Evolutionary conservation across 495 filamentous ascomycete species (phyloP), one percentile per base, ranked within the genome.

Genomic region (Entonaema liquescens): DNA sequence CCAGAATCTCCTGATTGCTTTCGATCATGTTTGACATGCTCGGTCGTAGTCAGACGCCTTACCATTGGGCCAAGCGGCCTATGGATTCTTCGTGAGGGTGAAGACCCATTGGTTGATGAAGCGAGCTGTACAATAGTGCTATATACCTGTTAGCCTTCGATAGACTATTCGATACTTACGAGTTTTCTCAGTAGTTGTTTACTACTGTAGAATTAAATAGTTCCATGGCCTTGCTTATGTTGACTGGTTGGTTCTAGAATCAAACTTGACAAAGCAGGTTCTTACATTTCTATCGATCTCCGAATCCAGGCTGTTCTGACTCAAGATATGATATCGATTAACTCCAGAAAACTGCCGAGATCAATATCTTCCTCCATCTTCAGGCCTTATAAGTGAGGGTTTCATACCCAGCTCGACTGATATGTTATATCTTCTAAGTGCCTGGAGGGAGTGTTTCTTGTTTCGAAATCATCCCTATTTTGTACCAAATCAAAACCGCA

Each of bases 41-140:
- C 53, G 53, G 17, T 56, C 53, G 53, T 56, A 56, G 53, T 56
- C 53, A 56, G 53, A 56, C 53, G 53, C 53, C 53, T 56, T 56
- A 56, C 53, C 53, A 56, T 56, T 56, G 53, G 53, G 53, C 53
- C 53, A 56, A 56, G 53, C 53, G 53, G 53, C 53, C 53, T 56
- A 9, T 53, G 23, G 49, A 25, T 25, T 53, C 49, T 53, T 53
- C 49, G 1, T 3, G 49, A 7, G n/a, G 44, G 12, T 17, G 49
- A 29, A 26, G 25, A 53, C 49, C 49, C 49, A 53, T 53, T 53
- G 49, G 12, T 28, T 53, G 49, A 29, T 28, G 26, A 12, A 29
- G 49, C 6, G 17, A 2, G 6, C 7, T 17, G 49, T 6, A 53
- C 12, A 8, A 17, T 5, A 29, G 49, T 53, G 1, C 29, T 53